Evolutionary conservation across 2,329 filamentous ascomycete species (phyloP).

Genomic region (Zasmidium angulare): DNA sequence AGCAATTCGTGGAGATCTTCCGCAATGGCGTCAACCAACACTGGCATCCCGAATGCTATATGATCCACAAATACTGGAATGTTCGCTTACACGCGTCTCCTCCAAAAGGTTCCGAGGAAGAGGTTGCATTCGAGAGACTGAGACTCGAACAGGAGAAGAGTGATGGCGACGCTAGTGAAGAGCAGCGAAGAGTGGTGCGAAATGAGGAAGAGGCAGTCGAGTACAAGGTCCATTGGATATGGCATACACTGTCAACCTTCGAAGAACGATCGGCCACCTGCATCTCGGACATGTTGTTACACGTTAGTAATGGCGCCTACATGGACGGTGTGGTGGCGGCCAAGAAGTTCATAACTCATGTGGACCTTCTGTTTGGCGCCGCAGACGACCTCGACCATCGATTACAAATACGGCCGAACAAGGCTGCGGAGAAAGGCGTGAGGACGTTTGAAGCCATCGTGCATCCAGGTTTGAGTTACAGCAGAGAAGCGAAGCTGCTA

Average conservation of each 20-base stretch:
- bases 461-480: conserved; percentile 75
- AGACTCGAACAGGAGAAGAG: conserved; percentile 33
- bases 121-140: conserved; percentile 25
- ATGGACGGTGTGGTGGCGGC: conserved; percentile 92
- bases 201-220: conserved; percentile 92
- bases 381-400: conserved; percentile 80
- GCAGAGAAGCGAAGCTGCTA: conserved; percentile 94
- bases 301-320: conserved; percentile 97
- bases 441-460: conserved; percentile 35
- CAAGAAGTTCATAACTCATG: conserved; percentile 93
- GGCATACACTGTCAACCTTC: conserved; percentile 95
- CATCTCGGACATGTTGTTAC: conserved; percentile 97
- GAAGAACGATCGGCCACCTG: conserved; percentile 97
- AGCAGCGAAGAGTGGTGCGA: conserved; percentile 73
- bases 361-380: conserved; percentile 86
- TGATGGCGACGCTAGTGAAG: conserved; percentile 61
- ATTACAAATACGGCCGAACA: conserved; percentile 56
- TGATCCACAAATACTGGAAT: conserved; percentile 99
- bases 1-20: conserved; percentile 99
- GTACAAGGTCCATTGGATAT: conserved; percentile 96
- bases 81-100: conserved; percentile 66
- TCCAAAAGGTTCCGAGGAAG: conserved; percentile 40
- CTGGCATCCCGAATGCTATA: conserved; percentile 99
- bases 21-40: conserved; percentile 97
- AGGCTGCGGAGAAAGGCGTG: conserved; percentile 25